Conservation (phyloP, 371 early-diverging fungal species). For the Mortierella sp. region DNA sequence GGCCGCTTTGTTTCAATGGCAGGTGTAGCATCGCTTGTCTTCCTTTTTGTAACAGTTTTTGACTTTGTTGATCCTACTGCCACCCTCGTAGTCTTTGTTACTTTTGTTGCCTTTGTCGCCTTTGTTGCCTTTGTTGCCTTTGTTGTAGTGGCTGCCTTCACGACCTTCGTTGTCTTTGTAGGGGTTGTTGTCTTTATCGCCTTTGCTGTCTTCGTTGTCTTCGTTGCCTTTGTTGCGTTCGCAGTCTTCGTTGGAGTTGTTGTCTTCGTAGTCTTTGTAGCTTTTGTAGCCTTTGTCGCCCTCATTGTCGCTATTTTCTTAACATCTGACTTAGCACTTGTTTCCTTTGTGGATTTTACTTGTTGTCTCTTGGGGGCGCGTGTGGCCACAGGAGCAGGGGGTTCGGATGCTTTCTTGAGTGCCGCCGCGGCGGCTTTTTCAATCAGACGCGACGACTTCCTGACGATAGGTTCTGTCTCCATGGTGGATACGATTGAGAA, state of each 20-base stretch:
- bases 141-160: neutral
- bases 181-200: neutral
- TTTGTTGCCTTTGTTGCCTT: neutral
- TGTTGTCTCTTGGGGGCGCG: neutral
- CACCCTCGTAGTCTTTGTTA: too few species aligned
- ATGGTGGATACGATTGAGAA: neutral
- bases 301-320: neutral
- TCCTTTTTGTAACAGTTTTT: neutral
- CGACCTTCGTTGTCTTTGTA: neutral
- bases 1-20: neutral
- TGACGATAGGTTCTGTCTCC: neutral
- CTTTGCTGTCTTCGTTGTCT: neutral
- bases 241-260: neutral
- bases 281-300: neutral
- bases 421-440: neutral
- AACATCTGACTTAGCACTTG: neutral
- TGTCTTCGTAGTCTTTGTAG: neutral
- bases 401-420: neutral
- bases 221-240: neutral
- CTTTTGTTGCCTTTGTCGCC: neutral
- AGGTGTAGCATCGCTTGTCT: neutral
- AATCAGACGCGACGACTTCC: slow-evolving; percentile 8
- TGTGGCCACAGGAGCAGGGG: neutral
- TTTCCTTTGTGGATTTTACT: neutral
- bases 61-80: neutral